Evolutionary conservation across 257 asterid species (phyloP).

Genomic region (Voacanga thouarsii): DNA sequence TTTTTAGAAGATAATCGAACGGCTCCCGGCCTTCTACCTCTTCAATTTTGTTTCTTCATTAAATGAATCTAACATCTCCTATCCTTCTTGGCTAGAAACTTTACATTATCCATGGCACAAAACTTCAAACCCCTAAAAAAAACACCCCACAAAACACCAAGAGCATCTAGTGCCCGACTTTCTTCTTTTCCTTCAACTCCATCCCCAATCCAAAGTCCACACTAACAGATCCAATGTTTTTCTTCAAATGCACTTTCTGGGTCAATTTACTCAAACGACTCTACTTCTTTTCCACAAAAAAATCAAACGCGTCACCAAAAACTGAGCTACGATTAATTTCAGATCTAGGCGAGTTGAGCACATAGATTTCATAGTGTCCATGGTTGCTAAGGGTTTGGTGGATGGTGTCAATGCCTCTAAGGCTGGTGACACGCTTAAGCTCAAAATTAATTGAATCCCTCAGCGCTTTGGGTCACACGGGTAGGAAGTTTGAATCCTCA

Average conservation of each 20-base stretch:
- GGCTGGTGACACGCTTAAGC: no score
- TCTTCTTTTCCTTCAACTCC: constrained; percentile 62
- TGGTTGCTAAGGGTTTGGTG: no score
- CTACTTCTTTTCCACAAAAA: constrained; percentile 40
- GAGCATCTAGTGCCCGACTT: constrained; percentile 81
- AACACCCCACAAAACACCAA: constrained; percentile 71
- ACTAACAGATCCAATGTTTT: constrained; percentile 54
- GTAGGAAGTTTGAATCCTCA: no score
- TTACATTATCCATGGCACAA: no score
- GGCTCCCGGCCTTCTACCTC: no score
- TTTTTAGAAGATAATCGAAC: no score
- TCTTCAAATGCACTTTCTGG: constrained; percentile 70
- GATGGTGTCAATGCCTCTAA: no score
- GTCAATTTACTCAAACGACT: constrained; percentile 56
- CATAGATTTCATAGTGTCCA: constrained; percentile 65
- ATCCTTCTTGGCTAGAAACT: no score
- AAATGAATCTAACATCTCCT: no score
- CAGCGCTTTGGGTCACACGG: no score
- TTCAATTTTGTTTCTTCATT: no score
- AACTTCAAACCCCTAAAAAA: constrained; percentile 74
- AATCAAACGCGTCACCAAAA: constrained; percentile 47
- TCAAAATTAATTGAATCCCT: no score
- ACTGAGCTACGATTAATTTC: constrained; percentile 35
- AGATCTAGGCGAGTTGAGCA: constrained; percentile 85
- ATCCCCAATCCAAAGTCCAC: constrained; percentile 71